These are phyloP conservation scores for Takashimella tepidaria DNA, from an alignment of 1,284 basidiomycete species.

Conservation along the genomic window DNA sequence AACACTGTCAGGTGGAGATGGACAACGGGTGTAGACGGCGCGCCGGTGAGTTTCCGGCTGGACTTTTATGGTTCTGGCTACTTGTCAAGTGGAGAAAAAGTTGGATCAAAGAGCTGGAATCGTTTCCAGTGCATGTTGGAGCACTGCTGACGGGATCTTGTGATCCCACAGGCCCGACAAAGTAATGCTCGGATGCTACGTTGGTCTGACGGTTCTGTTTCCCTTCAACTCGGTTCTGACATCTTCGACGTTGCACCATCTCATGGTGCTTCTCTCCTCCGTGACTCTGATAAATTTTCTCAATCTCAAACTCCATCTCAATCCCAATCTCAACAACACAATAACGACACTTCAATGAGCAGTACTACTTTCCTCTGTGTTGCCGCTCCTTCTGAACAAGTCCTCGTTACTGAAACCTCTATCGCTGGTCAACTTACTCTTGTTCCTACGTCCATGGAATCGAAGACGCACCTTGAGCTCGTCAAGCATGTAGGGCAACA, in stretches of 20 bases:
- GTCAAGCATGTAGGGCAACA: conserved; percentile 41
- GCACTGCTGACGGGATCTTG: too few relatives aligned
- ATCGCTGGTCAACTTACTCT: conserved; percentile 40
- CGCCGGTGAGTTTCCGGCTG: conserved; percentile 38
- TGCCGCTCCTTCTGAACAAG: conserved; percentile 22
- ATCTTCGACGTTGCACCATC: conserved; percentile 44
- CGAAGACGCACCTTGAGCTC: conserved; percentile 42
- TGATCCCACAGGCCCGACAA: conserved; percentile 20
- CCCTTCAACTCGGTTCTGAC: conserved; percentile 43
- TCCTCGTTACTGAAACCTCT: conserved; percentile 37
- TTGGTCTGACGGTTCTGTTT: conserved; percentile 47
- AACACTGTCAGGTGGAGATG: conserved; percentile 48
- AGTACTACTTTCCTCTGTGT: conserved; percentile 33
- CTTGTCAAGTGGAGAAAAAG: background rate
- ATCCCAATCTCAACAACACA: conserved; percentile 1
- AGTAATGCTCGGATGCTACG: conserved; percentile 44
- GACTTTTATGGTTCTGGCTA: background rate
- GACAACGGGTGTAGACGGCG: conserved; percentile 34
- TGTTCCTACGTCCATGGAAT: conserved; percentile 37
- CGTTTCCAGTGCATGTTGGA: background rate
- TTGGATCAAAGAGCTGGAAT: background rate
- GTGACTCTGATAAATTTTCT: conserved; percentile 16
- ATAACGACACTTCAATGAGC: conserved; percentile 6
- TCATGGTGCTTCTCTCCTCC: conserved; percentile 29
- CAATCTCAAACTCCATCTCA: background rate